Evolutionary conservation across 345 rosid genomes (phyloP).

Genomic region (Limnanthes douglasii): DNA sequence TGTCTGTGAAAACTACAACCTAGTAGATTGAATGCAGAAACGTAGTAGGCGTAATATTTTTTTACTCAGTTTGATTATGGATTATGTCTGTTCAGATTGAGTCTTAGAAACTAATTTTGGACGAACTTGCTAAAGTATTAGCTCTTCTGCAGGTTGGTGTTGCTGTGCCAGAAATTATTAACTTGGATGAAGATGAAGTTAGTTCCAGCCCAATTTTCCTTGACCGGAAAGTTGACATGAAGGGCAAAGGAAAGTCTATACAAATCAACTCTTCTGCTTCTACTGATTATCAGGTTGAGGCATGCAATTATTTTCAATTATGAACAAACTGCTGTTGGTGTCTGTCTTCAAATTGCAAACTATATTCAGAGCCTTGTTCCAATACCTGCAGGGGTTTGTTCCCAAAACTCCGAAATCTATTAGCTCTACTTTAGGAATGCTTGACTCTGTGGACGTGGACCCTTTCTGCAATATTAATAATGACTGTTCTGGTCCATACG

Average conservation of each 20-base stretch:
- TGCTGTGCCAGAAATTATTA: slow-evolving; percentile 30
- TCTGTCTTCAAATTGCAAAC: background rate
- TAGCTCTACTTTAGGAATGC: slow-evolving; percentile 16
- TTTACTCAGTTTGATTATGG: no score
- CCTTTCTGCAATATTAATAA: slow-evolving; percentile 19
- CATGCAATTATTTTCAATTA: slow-evolving; percentile 6
- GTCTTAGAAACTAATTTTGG: no score
- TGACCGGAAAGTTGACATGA: slow-evolving; percentile 19
- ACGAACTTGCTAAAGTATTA: slow-evolving; percentile 1
- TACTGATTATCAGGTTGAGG: slow-evolving; percentile 13
- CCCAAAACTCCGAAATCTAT: slow-evolving; percentile 8
- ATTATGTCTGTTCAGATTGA: no score
- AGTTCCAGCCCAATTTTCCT: slow-evolving; percentile 20
- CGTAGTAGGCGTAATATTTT: no score
- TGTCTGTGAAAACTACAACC: no score
- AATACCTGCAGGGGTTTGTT: slow-evolving; percentile 14
- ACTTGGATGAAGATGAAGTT: slow-evolving; percentile 39
- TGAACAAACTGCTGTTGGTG: slow-evolving; percentile 2
- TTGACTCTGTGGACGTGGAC: slow-evolving; percentile 19
- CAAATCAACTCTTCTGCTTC: slow-evolving; percentile 12
- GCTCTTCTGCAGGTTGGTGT: slow-evolving; percentile 27
- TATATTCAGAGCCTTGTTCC: background rate
- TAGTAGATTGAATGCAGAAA: no score
- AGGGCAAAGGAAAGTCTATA: slow-evolving; percentile 53
- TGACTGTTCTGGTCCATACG: slow-evolving; percentile 15